These are phyloP conservation scores for Biscogniauxia marginata DNA, from an alignment of 2,329 filamentous ascomycete genomes.

Conservation along the genomic window DNA sequence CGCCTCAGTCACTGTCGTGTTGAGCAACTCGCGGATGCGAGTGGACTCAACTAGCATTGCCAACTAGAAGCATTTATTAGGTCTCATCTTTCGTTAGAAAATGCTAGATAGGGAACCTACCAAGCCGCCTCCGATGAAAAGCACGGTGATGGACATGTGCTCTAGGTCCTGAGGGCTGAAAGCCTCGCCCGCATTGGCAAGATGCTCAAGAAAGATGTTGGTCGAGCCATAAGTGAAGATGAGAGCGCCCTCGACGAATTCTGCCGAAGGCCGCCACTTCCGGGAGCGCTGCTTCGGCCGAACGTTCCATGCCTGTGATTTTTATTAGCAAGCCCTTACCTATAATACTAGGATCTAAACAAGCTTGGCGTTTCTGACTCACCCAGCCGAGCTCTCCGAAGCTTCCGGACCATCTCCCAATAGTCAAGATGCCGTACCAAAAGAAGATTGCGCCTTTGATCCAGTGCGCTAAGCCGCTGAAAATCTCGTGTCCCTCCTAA, in stretches of 20 bases:
- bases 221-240: conserved; percentile 88
- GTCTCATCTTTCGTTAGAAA: background rate
- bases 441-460: conserved; percentile 95
- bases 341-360: background rate
- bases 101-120: conserved; percentile 46
- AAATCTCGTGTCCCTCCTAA: conserved; percentile 67
- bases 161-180: conserved; percentile 84
- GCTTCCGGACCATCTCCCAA: conserved; percentile 86
- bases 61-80: conserved; percentile 21
- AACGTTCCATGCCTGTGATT: conserved; percentile 74
- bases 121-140: conserved; percentile 91
- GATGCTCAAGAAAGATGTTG: conserved; percentile 90
- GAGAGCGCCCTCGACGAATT: conserved; percentile 85
- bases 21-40: conserved; percentile 65
- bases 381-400: conserved; percentile 89
- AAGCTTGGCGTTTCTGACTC: conserved; percentile 24
- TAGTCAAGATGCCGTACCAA: conserved; percentile 82
- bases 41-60: conserved; percentile 78
- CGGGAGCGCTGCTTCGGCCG: conserved; percentile 59
- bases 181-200: conserved; percentile 66
- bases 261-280: conserved; percentile 73
- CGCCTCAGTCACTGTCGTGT: conserved; percentile 46
- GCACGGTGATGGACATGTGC: conserved; percentile 86
- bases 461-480: conserved; percentile 87
- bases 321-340: conserved; percentile 11